Conservation (phyloP, 164 flowering plant genomes). For the Sextonia rubra region DNA sequence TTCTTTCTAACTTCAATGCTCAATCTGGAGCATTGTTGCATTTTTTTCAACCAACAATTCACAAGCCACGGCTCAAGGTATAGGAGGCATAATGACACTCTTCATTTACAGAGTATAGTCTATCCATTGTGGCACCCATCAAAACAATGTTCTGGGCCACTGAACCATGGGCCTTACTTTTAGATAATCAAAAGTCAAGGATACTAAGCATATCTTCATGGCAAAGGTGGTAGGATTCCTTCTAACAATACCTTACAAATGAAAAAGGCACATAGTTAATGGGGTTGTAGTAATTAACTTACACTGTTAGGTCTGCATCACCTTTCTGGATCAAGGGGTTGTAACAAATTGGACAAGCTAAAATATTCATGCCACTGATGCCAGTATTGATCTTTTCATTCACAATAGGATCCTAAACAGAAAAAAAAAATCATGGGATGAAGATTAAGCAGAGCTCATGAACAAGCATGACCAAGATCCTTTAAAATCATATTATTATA, state of each 20-base stretch:
- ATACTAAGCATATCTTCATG: background rate
- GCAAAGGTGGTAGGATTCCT: background rate
- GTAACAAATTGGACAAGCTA: conserved; percentile 85
- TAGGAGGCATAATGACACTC: no score
- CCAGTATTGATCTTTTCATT: conserved; percentile 23
- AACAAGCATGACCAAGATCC: background rate
- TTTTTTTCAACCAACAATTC: background rate
- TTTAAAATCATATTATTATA: background rate
- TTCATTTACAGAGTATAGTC: background rate
- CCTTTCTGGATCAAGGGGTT: conserved; percentile 31
- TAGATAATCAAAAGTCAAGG: background rate
- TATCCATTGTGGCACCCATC: background rate
- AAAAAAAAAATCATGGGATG: background rate
- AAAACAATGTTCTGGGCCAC: background rate
- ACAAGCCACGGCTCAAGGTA: background rate
- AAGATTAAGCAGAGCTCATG: background rate
- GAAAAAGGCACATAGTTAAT: background rate
- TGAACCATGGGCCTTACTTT: background rate
- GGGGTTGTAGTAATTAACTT: conserved; percentile 18
- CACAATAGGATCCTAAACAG: conserved; percentile 34
- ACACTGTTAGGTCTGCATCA: conserved; percentile 40
- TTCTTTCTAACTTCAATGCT: no score
- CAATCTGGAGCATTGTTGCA: no score
- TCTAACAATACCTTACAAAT: background rate
- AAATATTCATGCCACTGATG: conserved; percentile 26